phyloP scores from a whole-genome alignment of 441 rosid genomes.

The Brassica balearica region DNA sequence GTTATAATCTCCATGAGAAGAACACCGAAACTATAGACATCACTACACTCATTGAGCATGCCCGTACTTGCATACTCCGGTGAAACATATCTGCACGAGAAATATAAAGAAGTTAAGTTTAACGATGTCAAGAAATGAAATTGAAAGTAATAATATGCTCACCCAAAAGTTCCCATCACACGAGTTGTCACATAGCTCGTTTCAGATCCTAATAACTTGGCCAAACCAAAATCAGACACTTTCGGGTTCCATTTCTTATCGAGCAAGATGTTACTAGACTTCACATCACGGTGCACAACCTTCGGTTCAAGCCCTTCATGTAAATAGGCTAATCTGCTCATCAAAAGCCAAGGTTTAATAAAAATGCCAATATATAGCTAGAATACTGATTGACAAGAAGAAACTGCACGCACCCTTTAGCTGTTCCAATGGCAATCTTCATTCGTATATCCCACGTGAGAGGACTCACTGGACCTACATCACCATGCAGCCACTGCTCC shows the following conservation, averaged over 20 bases:
- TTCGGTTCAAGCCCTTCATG: conserved; percentile 98
- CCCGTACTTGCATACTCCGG: conserved; percentile 99
- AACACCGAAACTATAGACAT: conserved; percentile 95
- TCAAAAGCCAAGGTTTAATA: conserved; percentile 23
- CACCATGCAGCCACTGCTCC: conserved; percentile 98
- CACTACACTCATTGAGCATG: conserved; percentile 96
- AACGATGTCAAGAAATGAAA: neutral
- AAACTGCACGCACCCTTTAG: conserved; percentile 80
- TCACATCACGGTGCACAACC: conserved; percentile 97
- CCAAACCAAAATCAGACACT: conserved; percentile 96
- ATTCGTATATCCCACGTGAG: conserved; percentile 90
- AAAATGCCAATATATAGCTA: neutral
- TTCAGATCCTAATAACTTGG: conserved; percentile 91
- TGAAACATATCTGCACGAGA: conserved; percentile 73
- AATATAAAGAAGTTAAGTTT: neutral
- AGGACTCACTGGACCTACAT: conserved; percentile 86
- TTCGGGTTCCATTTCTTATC: conserved; percentile 88
- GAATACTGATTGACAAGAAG: neutral
- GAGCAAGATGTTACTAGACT: conserved; percentile 93
- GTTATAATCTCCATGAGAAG: conserved; percentile 95
- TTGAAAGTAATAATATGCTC: conserved; percentile 1
- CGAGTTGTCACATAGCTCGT: conserved; percentile 94
- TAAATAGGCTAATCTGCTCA: conserved; percentile 82
- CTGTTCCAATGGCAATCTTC: conserved; percentile 92
- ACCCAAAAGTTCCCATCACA: conserved; percentile 98